Percentiles rank a stretch among this genome's conserved stretches.
Evolutionary conservation across 768 basidiomycete genomes (phyloP).

Genomic region (Pleurotus giganteus): DNA sequence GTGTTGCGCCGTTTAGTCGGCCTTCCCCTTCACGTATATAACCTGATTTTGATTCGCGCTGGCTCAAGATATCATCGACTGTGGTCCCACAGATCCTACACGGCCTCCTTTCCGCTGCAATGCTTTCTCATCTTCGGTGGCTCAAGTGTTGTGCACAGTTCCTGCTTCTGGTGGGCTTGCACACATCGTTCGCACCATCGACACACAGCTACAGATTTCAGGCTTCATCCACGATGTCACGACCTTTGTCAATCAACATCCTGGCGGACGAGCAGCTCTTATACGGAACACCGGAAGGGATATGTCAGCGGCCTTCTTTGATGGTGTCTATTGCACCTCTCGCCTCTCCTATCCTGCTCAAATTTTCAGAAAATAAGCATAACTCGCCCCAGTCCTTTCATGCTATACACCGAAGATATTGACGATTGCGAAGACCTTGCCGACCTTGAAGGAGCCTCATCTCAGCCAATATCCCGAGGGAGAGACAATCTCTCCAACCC

Average conservation of each 20-base stretch:
- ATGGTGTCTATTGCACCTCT: conserved; percentile 80
- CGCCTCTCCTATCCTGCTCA: too few species aligned
- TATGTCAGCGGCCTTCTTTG: conserved; percentile 82
- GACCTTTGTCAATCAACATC: conserved; percentile 71
- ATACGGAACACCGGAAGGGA: conserved; percentile 70
- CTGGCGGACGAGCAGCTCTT: conserved; percentile 69
- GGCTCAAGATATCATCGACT: conserved; percentile 72
- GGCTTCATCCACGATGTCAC: conserved; percentile 89
- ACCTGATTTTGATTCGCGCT: conserved; percentile 6
- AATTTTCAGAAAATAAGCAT: too few species aligned
- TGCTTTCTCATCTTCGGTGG: conserved; percentile 70
- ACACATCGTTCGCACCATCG: conserved; percentile 83
- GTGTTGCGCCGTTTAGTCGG: conserved; percentile 18
- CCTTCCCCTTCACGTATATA: background rate
- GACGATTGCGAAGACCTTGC: too few species aligned
- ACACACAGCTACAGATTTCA: conserved; percentile 83
- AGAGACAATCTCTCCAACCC: too few species aligned
- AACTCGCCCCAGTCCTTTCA: too few species aligned
- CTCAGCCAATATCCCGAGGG: too few species aligned
- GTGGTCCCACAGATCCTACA: conserved; percentile 85
- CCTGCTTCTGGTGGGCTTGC: conserved; percentile 85
- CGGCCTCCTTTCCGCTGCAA: conserved; percentile 70
- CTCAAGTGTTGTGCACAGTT: conserved; percentile 82
- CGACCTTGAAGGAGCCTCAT: too few species aligned
- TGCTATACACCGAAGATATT: too few species aligned